Conservation (phyloP, 139 green algal species). For the Bryopsis sp. region DNA sequence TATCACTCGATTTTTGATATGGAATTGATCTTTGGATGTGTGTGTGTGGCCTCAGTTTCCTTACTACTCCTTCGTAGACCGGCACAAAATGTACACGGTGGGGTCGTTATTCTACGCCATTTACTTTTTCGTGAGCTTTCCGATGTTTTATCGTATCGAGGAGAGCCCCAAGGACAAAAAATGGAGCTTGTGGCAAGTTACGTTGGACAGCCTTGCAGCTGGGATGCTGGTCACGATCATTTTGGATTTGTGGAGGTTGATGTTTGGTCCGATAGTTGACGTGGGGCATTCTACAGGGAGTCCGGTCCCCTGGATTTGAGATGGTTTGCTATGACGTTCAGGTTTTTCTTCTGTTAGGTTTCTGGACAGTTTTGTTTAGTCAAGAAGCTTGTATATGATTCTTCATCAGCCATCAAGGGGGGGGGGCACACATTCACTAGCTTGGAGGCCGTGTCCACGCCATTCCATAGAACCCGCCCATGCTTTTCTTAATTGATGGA, state of each 20-base stretch:
- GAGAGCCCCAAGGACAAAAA: conserved; percentile 37
- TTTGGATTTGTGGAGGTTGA: conserved; percentile 86
- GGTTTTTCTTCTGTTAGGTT: no score
- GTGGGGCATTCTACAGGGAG: no score
- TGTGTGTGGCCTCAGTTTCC: conserved; percentile 76
- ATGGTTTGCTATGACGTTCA: no score
- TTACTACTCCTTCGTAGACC: conserved; percentile 87
- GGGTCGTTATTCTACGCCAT: conserved; percentile 98
- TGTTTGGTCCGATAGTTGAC: conserved; percentile 58
- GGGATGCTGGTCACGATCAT: conserved; percentile 91
- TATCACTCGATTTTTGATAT: not conserved
- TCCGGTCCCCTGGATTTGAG: no score
- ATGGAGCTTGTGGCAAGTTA: conserved; percentile 29
- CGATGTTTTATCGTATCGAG: conserved; percentile 80
- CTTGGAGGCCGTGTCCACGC: no score
- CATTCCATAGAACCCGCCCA: no score
- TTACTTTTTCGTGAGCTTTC: conserved; percentile 97
- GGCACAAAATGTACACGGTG: conserved; percentile 75
- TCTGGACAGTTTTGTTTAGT: no score
- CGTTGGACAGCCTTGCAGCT: conserved; percentile 65
- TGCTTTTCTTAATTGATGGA: no score
- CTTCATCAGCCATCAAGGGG: no score
- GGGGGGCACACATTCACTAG: no score
- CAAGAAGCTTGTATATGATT: no score
- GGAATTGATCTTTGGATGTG: not conserved